Percentiles rank a stretch among this genome's conserved stretches.
Evolutionary conservation across 2,329 filamentous ascomycete genomes (phyloP).

Genomic region (Colletotrichum salicis): DNA sequence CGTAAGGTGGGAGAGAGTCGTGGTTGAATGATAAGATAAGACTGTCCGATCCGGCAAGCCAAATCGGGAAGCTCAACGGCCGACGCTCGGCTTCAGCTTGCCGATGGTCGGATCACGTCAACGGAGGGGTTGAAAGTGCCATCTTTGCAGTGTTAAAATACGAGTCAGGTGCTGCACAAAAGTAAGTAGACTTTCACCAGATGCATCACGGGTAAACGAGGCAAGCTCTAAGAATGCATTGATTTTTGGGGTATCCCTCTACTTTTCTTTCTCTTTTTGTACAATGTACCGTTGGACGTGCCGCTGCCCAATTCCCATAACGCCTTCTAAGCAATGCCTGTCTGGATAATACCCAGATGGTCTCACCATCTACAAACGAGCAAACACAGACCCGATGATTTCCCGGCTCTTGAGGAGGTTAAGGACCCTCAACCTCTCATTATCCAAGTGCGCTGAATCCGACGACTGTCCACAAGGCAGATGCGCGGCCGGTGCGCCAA

Average conservation of each 20-base stretch:
- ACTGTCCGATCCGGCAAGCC: neutral
- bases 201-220: neutral
- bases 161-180: conserved; percentile 1
- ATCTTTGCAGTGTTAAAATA: neutral
- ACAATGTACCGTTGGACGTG: neutral
- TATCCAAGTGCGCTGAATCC: conserved; percentile 92
- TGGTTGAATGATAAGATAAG: conserved; percentile 31
- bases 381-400: conserved; percentile 90
- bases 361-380: conserved; percentile 59
- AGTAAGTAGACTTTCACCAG: neutral
- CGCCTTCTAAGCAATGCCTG: too few relatives aligned
- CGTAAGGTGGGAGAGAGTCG: neutral
- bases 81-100: conserved; percentile 13
- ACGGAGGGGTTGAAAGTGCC: conserved; percentile 1
- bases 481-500: conserved; percentile 89
- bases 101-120: conserved; percentile 34
- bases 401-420: conserved; percentile 93
- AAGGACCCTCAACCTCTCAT: conserved; percentile 87
- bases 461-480: conserved; percentile 94
- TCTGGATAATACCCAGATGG: neutral
- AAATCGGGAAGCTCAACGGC: conserved; percentile 32
- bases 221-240: neutral
- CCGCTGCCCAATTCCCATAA: neutral
- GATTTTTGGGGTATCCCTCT: conserved; percentile 33
- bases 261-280: neutral